phyloP scores from a whole-genome alignment of 345 rosid species.

The Populus tremula region DNA sequence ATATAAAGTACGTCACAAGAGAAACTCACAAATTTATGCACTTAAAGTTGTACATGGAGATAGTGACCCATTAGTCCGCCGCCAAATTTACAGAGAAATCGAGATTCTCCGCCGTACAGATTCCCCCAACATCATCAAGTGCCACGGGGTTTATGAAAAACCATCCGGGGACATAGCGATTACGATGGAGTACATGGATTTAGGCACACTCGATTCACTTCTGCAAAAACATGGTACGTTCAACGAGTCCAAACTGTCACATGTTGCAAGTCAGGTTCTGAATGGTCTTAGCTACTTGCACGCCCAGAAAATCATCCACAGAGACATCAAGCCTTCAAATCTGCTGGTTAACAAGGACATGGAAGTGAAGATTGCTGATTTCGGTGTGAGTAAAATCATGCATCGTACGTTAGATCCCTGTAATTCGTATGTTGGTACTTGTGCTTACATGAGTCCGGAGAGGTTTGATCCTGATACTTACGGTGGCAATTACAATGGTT shows the following conservation, averaged over 20 bases:
- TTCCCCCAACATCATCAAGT: conserved; percentile 57
- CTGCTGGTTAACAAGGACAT: conserved; percentile 50
- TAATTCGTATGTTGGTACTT: conserved; percentile 84
- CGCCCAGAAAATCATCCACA: conserved; percentile 62
- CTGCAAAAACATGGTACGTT: conserved; percentile 42
- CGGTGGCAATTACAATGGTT: conserved; percentile 60
- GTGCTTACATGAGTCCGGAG: conserved; percentile 95
- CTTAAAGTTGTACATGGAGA: conserved; percentile 62
- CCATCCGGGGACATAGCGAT: conserved; percentile 66
- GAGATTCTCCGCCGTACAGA: conserved; percentile 80
- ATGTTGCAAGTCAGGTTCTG: conserved; percentile 59
- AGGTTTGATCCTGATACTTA: conserved; percentile 67
- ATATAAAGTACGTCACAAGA: conserved; percentile 64
- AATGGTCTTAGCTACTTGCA: conserved; percentile 66
- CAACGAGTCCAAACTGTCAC: conserved; percentile 45
- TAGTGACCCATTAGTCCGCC: conserved; percentile 52
- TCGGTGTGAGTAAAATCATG: conserved; percentile 82
- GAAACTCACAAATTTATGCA: conserved; percentile 57
- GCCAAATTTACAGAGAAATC: conserved; percentile 67
- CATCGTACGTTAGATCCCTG: conserved; percentile 63
- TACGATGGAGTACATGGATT: conserved; percentile 80
- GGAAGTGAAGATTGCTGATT: conserved; percentile 81
- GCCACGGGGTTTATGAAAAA: conserved; percentile 57
- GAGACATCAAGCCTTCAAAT: conserved; percentile 86
- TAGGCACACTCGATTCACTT: conserved; percentile 60